Base-by-base conservation (phyloP, 2,329 filamentous ascomycete species). In the Pezicula radicicola region DNA sequence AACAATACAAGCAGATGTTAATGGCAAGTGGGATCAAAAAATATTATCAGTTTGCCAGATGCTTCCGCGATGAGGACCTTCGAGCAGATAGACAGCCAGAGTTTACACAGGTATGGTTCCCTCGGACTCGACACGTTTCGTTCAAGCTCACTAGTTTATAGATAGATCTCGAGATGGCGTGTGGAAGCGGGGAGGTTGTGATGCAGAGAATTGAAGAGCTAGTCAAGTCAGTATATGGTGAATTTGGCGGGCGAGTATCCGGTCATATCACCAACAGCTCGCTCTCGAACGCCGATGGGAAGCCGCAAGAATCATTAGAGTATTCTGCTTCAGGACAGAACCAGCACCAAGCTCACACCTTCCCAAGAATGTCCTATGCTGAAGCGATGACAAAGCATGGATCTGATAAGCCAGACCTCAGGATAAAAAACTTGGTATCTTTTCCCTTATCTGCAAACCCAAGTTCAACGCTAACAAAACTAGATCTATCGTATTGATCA, bases 1-100 rank as follows among this genome's bases (percentile, higher is more conserved):
- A 99, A 68, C 94, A 99, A 69, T 99, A 97, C 68, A 99, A 99
- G 72, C 94, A 99, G 72, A 89, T 97, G 2, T 79, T 99, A 40
- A 97, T 99, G 91, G 89, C 91, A 0, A 88, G 89, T 55, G 93
- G 93, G 0, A 80, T 97, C 10, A 73, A 78, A 1, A 83, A 80
- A 39, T 99, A 99, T 68, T 95, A 87, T 69, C 94, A 99, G 63
- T 91, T 97, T 72, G 95, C 94, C 2, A 87, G 85, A 57, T 99
- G 94, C 66, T 99, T 97, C 70, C 85, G 94, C 13, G 95, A 99
- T 64, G 94, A 99, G 66, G 95, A 97, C 68, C 76, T 94, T 35
- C 81, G 94, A 18, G 89, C 93, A 1, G 95, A 99, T 68, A 80
- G 94, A 39, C 94, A 99, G 66, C 95, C 94, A 0, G 94, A 99